Conservation (phyloP, 106 monocot species). For the Gastrodia elata region DNA sequence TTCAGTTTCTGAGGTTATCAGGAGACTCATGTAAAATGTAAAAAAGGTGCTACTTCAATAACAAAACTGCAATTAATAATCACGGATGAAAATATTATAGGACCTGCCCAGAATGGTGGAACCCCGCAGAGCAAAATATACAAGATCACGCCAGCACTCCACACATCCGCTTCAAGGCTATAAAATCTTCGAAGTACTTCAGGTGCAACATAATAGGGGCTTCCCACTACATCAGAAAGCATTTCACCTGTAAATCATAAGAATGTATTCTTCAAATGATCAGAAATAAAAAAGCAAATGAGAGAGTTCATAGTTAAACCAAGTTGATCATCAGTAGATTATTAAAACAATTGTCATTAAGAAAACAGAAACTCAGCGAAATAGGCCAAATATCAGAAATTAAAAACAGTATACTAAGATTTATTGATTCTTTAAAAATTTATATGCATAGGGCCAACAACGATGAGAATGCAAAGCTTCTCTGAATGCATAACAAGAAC, state of each 20-base stretch:
- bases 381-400: not conserved
- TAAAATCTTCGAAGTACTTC: conserved; percentile 72
- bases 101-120: conserved; percentile 91
- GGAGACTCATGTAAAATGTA: conserved; percentile 5
- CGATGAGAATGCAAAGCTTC: not conserved
- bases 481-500: not conserved
- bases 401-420: not conserved
- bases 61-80: not conserved
- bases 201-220: conserved; percentile 92
- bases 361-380: not conserved
- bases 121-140: conserved; percentile 64
- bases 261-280: not conserved
- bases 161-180: conserved; percentile 85
- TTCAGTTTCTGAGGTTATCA: conserved; percentile 60
- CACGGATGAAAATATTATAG: not conserved
- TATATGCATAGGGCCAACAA: not conserved
- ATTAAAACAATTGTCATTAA: not conserved
- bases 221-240: conserved; percentile 83
- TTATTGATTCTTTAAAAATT: not conserved
- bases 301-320: not conserved
- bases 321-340: not conserved
- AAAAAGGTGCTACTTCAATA: not conserved
- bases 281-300: not conserved
- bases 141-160: conserved; percentile 73
- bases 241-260: conserved; percentile 35